Evolutionary conservation across 768 basidiomycete species (phyloP).

Genomic region (Trametes meyenii): DNA sequence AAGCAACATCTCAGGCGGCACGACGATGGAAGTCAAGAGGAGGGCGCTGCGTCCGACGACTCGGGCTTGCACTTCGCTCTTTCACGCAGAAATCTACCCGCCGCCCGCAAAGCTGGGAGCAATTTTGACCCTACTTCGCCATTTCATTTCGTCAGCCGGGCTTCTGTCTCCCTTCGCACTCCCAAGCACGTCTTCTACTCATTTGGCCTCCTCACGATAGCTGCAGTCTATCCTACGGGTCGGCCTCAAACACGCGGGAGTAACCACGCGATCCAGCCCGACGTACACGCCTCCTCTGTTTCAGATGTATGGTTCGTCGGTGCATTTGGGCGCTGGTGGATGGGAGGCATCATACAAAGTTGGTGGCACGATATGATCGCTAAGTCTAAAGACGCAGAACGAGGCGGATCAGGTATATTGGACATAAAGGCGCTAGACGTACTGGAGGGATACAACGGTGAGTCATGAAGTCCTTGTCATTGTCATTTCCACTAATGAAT

Average conservation of each 20-base stretch:
- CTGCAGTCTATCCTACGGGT: slow-evolving; percentile 65
- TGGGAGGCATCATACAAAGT: slow-evolving; percentile 78
- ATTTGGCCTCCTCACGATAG: slow-evolving; percentile 87
- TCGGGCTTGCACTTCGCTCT: slow-evolving; percentile 32
- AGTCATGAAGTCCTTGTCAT: slow-evolving; percentile 33
- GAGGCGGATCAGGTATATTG: slow-evolving; percentile 77
- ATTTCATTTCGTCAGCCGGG: slow-evolving; percentile 91
- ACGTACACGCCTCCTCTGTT: slow-evolving; percentile 18
- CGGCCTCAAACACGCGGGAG: slow-evolving; percentile 22
- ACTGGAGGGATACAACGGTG: slow-evolving; percentile 69
- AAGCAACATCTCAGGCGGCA: slow-evolving; percentile 89
- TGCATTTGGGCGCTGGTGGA: slow-evolving; percentile 91
- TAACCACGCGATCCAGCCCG: slow-evolving; percentile 16
- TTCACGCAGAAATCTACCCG: slow-evolving; percentile 25
- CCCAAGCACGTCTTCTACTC: slow-evolving; percentile 87
- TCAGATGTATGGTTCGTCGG: slow-evolving; percentile 90
- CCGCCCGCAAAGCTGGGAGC: slow-evolving; percentile 23
- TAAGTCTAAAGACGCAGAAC: slow-evolving; percentile 67
- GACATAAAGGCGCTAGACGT: slow-evolving; percentile 74
- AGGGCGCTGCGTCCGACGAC: slow-evolving; percentile 37
- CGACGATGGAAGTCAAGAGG: slow-evolving; percentile 66
- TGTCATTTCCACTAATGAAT: background rate
- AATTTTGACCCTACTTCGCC: slow-evolving; percentile 40
- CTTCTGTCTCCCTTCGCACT: slow-evolving; percentile 89
- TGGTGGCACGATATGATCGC: slow-evolving; percentile 75